Evolutionary conservation across 2,329 filamentous ascomycete species (phyloP), one percentile per base, ranked within the genome.

Genomic region (Hortaea sp.): DNA sequence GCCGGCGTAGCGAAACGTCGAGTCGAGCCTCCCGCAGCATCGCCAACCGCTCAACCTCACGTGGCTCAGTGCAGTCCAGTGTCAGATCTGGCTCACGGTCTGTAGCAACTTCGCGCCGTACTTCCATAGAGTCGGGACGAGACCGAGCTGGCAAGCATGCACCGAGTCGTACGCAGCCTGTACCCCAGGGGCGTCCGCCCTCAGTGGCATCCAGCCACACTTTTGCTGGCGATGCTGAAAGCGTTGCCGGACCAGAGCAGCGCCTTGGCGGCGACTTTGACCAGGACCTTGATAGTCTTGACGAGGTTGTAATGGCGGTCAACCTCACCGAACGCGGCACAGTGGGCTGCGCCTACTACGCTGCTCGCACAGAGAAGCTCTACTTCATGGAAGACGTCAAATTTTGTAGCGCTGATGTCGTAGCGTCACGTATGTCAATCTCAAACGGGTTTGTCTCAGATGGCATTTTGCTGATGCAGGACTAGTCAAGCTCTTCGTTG

Each of bases 261-360:
- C 39, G 30, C n/a, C 46, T 27, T 7, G 7, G 9, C 7, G 45
- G 53, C 13, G 51, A 53, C 3, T 45, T 51, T 13, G 51, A 42
- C 27, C 11, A 29, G 10, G 47, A 53, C n/a, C 38, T 52, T n/a
- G 78, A 82, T 46, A 60, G 69, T 0, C 60, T 81, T 34, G 76
- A 78, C 46, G 85, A 92, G 59, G 67, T 88, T 28, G 76, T 94
- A 48, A 86, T 94, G 79, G 85, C 87, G 1, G 70, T 95, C 27
- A 81, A 94, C 48, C 73, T 90, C 62, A 79, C 76, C 51, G 76
- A 81, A n/a, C 75, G 78, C 29, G 80, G 77, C 1, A 81, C 76
- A 0, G 73, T 95, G 12, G 90, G 90, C 0, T 95, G 88, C 63
- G 83, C 86, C 40, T 94, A 90, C 60, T 95, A 90, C 60, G 71